A percentile compares a stretch with the other conserved stretches of the same genome.
phyloP scores from a whole-genome alignment of 1,139 yeast species.

The Taphrina confusa region DNA sequence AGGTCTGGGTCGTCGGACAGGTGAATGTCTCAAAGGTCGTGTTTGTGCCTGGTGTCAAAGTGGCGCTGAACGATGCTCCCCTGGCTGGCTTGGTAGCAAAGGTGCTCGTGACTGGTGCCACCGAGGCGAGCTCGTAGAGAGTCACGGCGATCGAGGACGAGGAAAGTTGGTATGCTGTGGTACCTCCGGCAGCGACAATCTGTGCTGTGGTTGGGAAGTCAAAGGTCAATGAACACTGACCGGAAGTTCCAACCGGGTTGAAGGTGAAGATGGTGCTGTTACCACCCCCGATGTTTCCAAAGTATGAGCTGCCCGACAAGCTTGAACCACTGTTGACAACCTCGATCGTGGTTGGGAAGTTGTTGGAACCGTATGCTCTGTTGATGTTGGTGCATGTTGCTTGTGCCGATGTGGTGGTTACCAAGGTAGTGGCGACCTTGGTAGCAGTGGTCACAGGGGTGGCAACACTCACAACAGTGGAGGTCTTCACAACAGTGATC shows the following conservation, averaged over 20 bases:
- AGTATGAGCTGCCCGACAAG: slow-evolving; percentile 9
- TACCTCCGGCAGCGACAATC: slow-evolving; percentile 15
- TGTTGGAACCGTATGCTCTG: slow-evolving; percentile 6
- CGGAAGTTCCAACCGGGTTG: slow-evolving; percentile 1
- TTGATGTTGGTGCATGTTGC: slow-evolving; percentile 21
- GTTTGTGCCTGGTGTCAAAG: slow-evolving; percentile 22
- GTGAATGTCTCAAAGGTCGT: slow-evolving; percentile 23
- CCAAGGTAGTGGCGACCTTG: not conserved
- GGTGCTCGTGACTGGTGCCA: slow-evolving; percentile 14
- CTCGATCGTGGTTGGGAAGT: slow-evolving; percentile 19
- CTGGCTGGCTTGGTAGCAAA: slow-evolving; percentile 9
- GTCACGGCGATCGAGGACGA: slow-evolving; percentile 25
- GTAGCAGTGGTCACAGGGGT: not conserved
- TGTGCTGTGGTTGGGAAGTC: slow-evolving; percentile 23
- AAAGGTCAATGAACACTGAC: slow-evolving; percentile 20
- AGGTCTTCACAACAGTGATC: slow-evolving; percentile 10
- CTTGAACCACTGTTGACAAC: slow-evolving; percentile 8
- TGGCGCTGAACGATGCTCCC: slow-evolving; percentile 9
- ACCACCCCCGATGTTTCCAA: slow-evolving; percentile 13
- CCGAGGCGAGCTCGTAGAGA: slow-evolving; percentile 21
- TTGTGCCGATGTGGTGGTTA: slow-evolving; percentile 8
- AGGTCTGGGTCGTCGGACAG: slow-evolving; percentile 15
- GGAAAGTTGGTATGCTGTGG: slow-evolving; percentile 11
- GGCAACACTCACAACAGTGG: not conserved
- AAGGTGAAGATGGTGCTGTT: slow-evolving; percentile 25